phyloP scores from a whole-genome alignment of 306 rosid species.

The Vicia villosa region DNA sequence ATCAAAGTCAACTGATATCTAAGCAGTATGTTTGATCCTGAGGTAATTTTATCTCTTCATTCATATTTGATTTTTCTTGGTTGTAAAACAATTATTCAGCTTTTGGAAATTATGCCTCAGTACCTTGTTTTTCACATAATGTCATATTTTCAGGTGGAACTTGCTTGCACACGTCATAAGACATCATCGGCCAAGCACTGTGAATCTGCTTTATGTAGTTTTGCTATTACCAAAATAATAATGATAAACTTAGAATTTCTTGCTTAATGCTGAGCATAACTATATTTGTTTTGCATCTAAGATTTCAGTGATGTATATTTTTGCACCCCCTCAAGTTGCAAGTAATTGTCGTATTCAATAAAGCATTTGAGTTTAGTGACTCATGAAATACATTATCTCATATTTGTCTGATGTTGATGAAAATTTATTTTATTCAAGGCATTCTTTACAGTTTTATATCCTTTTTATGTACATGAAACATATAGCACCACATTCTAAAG shows the following conservation, averaged over 20 bases:
- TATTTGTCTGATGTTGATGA: background rate
- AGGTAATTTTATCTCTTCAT: conserved; percentile 53
- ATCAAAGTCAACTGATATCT: conserved; percentile 53
- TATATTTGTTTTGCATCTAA: conserved; percentile 19
- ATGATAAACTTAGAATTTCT: conserved; percentile 23
- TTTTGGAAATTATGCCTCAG: background rate
- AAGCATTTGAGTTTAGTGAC: conserved; percentile 37
- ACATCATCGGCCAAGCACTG: conserved; percentile 50
- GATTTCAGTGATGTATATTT: conserved; percentile 22
- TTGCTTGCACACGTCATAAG: conserved; percentile 62
- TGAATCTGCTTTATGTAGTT: conserved; percentile 33
- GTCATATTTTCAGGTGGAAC: conserved; percentile 67
- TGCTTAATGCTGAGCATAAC: conserved; percentile 27
- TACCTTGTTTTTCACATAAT: background rate
- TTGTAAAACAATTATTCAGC: conserved; percentile 24
- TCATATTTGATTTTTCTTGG: background rate
- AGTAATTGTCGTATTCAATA: conserved; percentile 31
- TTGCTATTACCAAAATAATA: conserved; percentile 30
- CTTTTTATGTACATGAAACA: background rate
- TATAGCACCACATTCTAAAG: background rate
- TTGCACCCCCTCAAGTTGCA: conserved; percentile 24
- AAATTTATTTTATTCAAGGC: background rate
- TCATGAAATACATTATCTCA: background rate
- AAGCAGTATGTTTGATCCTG: conserved; percentile 61
- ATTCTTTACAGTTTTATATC: background rate